Evolutionary conservation across 106 monocot genomes (phyloP).

Genomic region (Dendrobium catenatum): DNA sequence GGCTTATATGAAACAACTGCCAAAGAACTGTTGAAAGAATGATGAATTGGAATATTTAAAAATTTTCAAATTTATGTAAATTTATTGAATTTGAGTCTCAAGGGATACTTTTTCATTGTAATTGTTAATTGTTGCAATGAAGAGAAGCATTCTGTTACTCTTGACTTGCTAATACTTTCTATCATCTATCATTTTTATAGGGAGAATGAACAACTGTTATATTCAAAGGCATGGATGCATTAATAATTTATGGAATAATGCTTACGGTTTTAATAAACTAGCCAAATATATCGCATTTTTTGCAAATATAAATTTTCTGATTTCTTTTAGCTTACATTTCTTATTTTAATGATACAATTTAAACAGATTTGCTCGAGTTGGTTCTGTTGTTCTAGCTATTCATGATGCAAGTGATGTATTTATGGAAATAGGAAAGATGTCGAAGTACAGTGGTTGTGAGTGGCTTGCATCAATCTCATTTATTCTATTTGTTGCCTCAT

Average conservation of each 20-base stretch:
- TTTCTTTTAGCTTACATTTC: background rate
- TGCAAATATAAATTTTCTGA: background rate
- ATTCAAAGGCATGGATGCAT: background rate
- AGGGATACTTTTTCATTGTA: background rate
- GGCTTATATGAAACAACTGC: background rate
- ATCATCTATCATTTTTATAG: background rate
- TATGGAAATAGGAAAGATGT: slow-evolving; percentile 88
- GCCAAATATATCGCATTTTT: background rate
- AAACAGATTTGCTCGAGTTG: slow-evolving; percentile 84
- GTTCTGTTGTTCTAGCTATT: slow-evolving; percentile 81
- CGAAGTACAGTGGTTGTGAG: slow-evolving; percentile 70
- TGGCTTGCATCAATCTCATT: slow-evolving; percentile 50
- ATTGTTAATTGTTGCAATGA: background rate
- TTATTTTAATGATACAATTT: background rate
- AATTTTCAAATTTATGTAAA: background rate
- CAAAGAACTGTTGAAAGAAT: background rate
- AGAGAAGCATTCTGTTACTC: background rate
- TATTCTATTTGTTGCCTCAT: slow-evolving; percentile 65
- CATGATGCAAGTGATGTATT: slow-evolving; percentile 97
- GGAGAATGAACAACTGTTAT: background rate
- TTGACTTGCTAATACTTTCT: background rate
- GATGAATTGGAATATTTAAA: background rate
- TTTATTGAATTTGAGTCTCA: background rate
- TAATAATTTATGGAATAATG: background rate
- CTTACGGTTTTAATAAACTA: background rate